phyloP scores from a whole-genome alignment of 2,329 filamentous ascomycete species.

The Metarhizium robertsii region DNA sequence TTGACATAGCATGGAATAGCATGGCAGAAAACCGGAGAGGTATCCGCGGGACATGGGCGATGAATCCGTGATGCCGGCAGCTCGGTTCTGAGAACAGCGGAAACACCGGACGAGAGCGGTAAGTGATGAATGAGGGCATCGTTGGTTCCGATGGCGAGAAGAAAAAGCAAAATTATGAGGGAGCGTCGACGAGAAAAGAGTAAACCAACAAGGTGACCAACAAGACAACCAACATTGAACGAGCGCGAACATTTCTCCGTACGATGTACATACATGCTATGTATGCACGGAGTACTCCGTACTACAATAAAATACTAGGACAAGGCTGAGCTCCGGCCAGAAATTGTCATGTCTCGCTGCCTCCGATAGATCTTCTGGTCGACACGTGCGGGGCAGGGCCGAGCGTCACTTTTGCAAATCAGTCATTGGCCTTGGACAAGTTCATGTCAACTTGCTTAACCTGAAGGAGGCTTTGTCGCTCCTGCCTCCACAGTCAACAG shows the following conservation, averaged over 20 bases:
- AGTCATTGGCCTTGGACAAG: neutral
- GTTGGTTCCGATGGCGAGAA: neutral
- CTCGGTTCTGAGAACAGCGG: neutral
- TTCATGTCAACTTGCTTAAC: too few relatives aligned
- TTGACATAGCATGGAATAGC: neutral
- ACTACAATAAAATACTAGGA: neutral
- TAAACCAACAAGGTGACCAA: neutral
- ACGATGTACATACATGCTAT: too few relatives aligned
- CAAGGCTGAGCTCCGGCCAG: neutral
- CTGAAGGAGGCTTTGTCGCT: neutral
- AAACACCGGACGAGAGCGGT: neutral
- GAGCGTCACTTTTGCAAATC: neutral
- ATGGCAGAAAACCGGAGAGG: neutral
- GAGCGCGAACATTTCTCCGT: too few relatives aligned
- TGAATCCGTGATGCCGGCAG: neutral
- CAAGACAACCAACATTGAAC: too few relatives aligned
- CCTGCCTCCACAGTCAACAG: neutral
- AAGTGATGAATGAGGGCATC: neutral
- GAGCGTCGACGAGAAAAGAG: neutral
- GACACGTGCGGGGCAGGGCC: neutral
- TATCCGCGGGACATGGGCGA: constrained; percentile 2
- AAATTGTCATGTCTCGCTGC: neutral
- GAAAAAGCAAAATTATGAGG: neutral
- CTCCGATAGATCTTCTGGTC: neutral
- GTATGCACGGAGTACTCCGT: too few relatives aligned